Base-by-base conservation (phyloP, 1,284 basidiomycete genomes). In the Puccinia novopanici region DNA sequence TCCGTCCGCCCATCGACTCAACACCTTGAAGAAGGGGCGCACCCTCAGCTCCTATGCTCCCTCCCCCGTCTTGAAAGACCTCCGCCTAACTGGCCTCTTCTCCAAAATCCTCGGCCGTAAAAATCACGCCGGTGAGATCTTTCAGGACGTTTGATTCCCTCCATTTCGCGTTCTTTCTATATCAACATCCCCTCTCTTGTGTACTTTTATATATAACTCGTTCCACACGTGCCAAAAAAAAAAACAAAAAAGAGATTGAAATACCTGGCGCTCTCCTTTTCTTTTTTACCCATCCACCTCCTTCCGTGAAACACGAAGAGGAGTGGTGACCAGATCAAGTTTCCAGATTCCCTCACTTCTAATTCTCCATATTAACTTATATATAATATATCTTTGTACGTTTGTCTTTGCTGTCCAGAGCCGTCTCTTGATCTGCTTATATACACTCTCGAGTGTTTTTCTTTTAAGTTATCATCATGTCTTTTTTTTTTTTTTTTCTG, bases 81-180 rank as follows among this genome's bases (percentile, higher is more conserved):
- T 63, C 34, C 27, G 59, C 3, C 22, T 63, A 2, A 10, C 59
- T 12, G 59, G 59, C 24, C 34, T 63, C 6, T 22, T 63, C 34
- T 63, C 59, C 19, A 63, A n/a, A 30, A 8, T 63, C 10, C 59
- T 63, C 8, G 59, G 59, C 59, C 59, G 59, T 4, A 63, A 63
- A 15, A 40, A 5, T 8, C 59, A 63, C 17, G 17, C 59, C 13
- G 59, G 40, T 63, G 34, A 37, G 59, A 63, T 63, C 59, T n/a
- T 40, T 37, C 59, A 37, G 59, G 59, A 17, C 17, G 59, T 17
- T 10, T 63, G 34, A 63, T 63, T 52, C 50, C 4, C 50, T 4
- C 45, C 45, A 45, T 15, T 8, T 15, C 45, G 45, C 19, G 10
- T 52, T 52, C 19, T 8, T 52, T 52, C 50, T 45, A 45, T 15